Percentiles rank a stretch among this genome's conserved stretches.
Conservation (phyloP, 805 yeast genomes). For the Saturnispora mendoncae region DNA sequence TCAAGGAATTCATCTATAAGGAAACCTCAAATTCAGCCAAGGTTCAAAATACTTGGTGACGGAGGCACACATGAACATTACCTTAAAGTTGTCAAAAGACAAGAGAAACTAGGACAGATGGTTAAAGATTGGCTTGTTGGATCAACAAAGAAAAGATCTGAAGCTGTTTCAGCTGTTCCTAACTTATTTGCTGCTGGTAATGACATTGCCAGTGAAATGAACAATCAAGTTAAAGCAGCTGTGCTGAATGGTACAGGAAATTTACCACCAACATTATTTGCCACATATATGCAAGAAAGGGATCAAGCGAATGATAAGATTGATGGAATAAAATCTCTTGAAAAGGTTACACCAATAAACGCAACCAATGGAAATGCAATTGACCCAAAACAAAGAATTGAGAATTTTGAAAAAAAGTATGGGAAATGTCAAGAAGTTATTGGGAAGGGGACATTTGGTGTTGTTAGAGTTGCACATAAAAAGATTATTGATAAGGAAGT, state of each 20-base stretch:
- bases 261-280: conserved; percentile 62
- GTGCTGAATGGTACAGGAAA: too few species aligned
- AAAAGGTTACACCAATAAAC: conserved; percentile 2
- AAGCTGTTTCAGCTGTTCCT: conserved; percentile 67
- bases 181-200: conserved; percentile 39
- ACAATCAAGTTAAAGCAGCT: too few species aligned
- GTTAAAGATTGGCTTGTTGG: conserved; percentile 70
- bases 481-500: conserved; percentile 35
- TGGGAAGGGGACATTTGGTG: conserved; percentile 92
- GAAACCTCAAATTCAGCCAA: neutral
- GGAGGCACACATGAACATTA: conserved; percentile 78
- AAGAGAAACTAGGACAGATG: conserved; percentile 68
- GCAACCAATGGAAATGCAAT: neutral
- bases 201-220: conserved; percentile 23
- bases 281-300: conserved; percentile 44
- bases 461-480: conserved; percentile 81
- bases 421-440: conserved; percentile 93
- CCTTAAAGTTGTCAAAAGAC: conserved; percentile 65
- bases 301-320: conserved; percentile 13
- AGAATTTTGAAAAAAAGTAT: conserved; percentile 74
- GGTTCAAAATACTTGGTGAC: conserved; percentile 5
- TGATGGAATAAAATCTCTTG: neutral
- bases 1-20: conserved; percentile 4
- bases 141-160: conserved; percentile 48
- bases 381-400: neutral